Evolutionary conservation across 495 filamentous ascomycete genomes (phyloP), one percentile per base, ranked within the genome.

Genomic region (Aspergillus egyptiacus): DNA sequence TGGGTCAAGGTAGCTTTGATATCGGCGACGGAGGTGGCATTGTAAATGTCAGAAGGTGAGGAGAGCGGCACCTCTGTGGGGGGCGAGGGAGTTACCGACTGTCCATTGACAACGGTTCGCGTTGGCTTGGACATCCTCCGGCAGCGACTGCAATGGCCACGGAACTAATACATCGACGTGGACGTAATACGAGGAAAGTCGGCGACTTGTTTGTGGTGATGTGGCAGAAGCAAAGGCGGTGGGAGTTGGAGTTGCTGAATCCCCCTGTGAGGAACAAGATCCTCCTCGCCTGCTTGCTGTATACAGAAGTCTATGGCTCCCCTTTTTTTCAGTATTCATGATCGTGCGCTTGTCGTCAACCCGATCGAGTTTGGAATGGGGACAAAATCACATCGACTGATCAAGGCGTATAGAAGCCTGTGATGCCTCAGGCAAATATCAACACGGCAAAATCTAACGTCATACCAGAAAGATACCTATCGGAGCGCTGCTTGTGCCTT

Each of bases 1-100:
- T 79, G 72, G 35, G 80, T 74, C 46, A 98, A 76, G 20, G 85
- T 79, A 47, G 83, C 76, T 53, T 82, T 83, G 61, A 98, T 84
- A 53, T 95, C 87, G 54, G 83, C 74, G 49, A 90, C 69, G 56
- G 84, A 84, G 46, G 77, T 81, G 58, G 85, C 85, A 66, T 78
- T 75, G 69, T 78, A 81, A 57, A 93, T 77, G 58, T 76, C 72
- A 56, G 55, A 19, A 66, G 56, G 6, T 37, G 17, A 24, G 37
- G 41, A 48, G 31, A n/a, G 15, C 27, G 36, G 46, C 28, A 46
- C 46, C 10, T 55, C 57, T 46, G 38, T 27, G 0, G 60, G 43
- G 11, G 39, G 30, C 2, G 46, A 50, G 7, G 60, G 46, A 14
- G 53, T 48, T 6, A 36, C 48, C 17, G 36, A 36, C 45, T 64